phyloP scores from a whole-genome alignment of 306 rosid species.

The Dryas alaskensis region DNA sequence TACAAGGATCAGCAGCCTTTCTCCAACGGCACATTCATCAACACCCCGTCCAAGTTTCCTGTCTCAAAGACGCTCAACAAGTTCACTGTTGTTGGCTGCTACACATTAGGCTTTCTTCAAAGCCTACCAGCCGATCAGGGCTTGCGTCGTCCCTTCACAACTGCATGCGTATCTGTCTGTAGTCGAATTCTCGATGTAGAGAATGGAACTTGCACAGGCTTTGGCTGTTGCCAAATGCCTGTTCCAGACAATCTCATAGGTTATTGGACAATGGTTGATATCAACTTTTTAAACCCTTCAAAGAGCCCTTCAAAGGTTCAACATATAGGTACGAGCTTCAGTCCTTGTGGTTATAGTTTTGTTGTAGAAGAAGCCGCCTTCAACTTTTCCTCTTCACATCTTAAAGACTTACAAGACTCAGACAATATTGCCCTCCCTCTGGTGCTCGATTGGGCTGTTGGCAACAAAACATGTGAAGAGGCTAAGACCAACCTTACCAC shows the following conservation, averaged over 20 bases:
- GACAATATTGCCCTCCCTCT: not conserved
- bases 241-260: not conserved
- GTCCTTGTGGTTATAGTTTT: constrained; percentile 2
- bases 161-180: constrained; percentile 12
- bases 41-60: not conserved
- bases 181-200: not conserved
- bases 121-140: too few relatives aligned
- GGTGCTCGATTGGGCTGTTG: constrained; percentile 28
- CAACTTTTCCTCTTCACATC: constrained; percentile 4
- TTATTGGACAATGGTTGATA: not conserved
- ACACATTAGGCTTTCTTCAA: not conserved
- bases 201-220: not conserved
- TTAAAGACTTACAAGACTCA: not conserved
- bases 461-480: constrained; percentile 2
- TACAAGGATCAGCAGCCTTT: too few relatives aligned
- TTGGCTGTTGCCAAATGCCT: not conserved
- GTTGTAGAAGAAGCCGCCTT: not conserved
- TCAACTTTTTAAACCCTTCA: not conserved
- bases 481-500: not conserved
- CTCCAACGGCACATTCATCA: too few relatives aligned
- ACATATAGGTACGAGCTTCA: not conserved
- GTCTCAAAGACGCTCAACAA: not conserved
- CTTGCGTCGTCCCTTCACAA: not conserved
- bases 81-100: not conserved
- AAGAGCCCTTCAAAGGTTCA: too few relatives aligned